Base-by-base conservation (phyloP, 2,329 filamentous ascomycete genomes). In the Penicillium sp. region DNA sequence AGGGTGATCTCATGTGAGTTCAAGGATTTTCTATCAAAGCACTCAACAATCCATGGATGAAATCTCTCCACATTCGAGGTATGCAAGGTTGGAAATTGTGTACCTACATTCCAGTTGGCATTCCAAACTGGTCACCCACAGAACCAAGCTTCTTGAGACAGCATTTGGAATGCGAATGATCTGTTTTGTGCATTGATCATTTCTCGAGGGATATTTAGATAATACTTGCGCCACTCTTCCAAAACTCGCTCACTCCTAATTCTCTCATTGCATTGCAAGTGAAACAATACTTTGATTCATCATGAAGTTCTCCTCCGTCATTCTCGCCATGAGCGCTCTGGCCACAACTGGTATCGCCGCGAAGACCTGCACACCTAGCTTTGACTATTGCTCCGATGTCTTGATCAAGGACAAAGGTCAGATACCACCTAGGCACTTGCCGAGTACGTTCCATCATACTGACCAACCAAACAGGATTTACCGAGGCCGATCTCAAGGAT, bases 301-400 rank as follows among this genome's bases (percentile, higher is more conserved):
- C 24, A 71, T 71, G 68, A 67, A 65, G 44, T 38, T 61, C 16
- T 62, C 64, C 7, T 57, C 60, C 0, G n/a, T 68, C 39, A 7
- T 66, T 14, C 46, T 68, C 32, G 49, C 62, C 8, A 14, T 64
- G 10, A 59, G 56, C 24, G 51, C 60, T 21, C 49, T 67, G 7
- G 55, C 54, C 36, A 49, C 63, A 11, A 55, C 61, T 7, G 54
- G 61, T 13, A 27, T 70, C 5, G 66, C 69, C 9, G 58, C 61
- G 8, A 71, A 71, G 49, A 62, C 66, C 16, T 72, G 70, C 47
- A 71, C 68, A 0, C 70, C 70, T 6, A 72, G 70, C 54, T 72
- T 72, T 47, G 70, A 72, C 47, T 72, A 72, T 53, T 72, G 70
- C 55, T 65, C 70, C 1, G 60, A 63, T 27, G 56, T 61, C 10